These are phyloP conservation scores for Cinnamomum micranthum DNA, from an alignment of 164 flowering plant genomes.

Conservation along the genomic window DNA sequence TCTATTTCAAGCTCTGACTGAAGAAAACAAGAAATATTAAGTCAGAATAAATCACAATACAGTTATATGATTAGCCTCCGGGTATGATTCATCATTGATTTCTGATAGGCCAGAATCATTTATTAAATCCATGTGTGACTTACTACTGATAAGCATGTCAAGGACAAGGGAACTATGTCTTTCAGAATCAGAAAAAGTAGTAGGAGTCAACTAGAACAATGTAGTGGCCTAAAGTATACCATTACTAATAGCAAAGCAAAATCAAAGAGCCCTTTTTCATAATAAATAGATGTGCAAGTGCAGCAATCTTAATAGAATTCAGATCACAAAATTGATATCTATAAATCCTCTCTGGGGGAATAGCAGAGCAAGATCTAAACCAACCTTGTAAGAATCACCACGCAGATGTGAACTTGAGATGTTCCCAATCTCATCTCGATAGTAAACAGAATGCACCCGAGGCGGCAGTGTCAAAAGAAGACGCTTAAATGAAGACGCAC, in stretches of 20 bases:
- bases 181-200: neutral
- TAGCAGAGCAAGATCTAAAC: neutral
- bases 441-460: constrained; percentile 89
- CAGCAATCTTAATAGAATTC: neutral
- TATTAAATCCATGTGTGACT: neutral
- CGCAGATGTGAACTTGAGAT: constrained; percentile 89
- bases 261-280: neutral
- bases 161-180: neutral
- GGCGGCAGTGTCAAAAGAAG: constrained; percentile 82
- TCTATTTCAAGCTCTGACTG: constrained; percentile 96
- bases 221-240: neutral
- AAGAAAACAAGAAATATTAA: constrained; percentile 13
- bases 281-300: neutral
- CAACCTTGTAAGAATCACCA: constrained; percentile 56
- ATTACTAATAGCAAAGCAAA: neutral
- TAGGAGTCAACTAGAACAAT: neutral
- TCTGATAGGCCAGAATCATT: neutral
- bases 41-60: constrained; percentile 7
- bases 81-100: neutral
- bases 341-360: neutral
- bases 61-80: neutral
- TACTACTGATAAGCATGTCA: neutral
- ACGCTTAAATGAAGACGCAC: constrained; percentile 74
- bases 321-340: neutral
- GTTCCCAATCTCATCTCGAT: constrained; percentile 93